Conservation (phyloP, 768 basidiomycete genomes). For the Daedaleopsis sinensis region DNA sequence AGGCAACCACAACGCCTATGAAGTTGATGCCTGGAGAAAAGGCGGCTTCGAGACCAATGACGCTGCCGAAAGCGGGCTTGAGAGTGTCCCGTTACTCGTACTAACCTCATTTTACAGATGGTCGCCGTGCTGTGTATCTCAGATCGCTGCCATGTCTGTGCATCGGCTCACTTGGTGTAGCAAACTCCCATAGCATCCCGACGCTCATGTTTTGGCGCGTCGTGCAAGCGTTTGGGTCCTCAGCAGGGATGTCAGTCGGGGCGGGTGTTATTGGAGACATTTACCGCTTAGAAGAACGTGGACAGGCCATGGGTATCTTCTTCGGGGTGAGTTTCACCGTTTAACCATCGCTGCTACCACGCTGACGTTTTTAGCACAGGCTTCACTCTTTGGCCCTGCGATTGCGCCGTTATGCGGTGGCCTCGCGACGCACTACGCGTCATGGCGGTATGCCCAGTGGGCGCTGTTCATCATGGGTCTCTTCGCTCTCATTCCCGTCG, state of each 20-base stretch:
- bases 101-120: constrained; percentile 46
- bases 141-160: constrained; percentile 59
- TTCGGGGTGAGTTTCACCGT: constrained; percentile 44
- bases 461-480: constrained; percentile 45
- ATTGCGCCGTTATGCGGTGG: constrained; percentile 65
- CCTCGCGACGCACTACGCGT: constrained; percentile 57
- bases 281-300: constrained; percentile 63
- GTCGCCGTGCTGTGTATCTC: constrained; percentile 63
- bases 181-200: constrained; percentile 43
- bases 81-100: too few species aligned
- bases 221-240: constrained; percentile 66
- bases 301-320: constrained; percentile 62
- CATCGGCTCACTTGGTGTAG: constrained; percentile 63
- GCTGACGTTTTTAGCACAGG: constrained; percentile 36
- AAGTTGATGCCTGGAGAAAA: too few species aligned
- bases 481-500: constrained; percentile 42
- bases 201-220: constrained; percentile 63
- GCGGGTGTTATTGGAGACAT: constrained; percentile 68
- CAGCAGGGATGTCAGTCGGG: constrained; percentile 57
- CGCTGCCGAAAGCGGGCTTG: too few species aligned
- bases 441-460: constrained; percentile 66
- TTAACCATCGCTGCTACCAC: too few species aligned
- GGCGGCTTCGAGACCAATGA: too few species aligned
- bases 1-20: too few species aligned
- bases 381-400: constrained; percentile 58